phyloP scores from a whole-genome alignment of 2,329 filamentous ascomycete species.

The Microdochium trichocladiopsis region DNA sequence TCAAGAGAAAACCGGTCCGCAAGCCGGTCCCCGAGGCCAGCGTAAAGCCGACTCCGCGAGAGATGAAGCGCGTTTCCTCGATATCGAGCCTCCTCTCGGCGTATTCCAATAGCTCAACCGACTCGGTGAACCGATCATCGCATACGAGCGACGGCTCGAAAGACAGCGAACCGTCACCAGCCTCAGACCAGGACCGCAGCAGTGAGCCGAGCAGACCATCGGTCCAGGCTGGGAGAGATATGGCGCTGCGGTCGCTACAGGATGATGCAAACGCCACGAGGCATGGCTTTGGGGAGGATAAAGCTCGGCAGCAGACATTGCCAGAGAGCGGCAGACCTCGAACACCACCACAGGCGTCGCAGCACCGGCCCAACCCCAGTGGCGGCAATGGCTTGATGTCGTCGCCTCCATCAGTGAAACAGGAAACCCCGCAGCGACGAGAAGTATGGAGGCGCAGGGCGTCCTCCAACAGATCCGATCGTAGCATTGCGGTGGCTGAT shows the following conservation, averaged over 20 bases:
- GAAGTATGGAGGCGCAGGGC: constrained; percentile 15
- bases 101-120: constrained; percentile 41
- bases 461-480: not conserved
- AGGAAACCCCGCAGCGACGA: constrained; percentile 16
- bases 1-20: constrained; percentile 27
- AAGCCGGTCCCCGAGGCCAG: constrained; percentile 5
- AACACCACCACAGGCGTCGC: constrained; percentile 1
- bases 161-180: constrained; percentile 24
- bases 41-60: constrained; percentile 9
- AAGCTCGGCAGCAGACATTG: not conserved
- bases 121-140: constrained; percentile 33
- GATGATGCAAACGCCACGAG: constrained; percentile 11
- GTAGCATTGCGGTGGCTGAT: not conserved
- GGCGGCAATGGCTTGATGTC: not conserved
- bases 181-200: constrained; percentile 15
- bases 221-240: no score
- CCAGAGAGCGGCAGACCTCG: not conserved
- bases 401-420: not conserved
- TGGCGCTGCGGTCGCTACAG: not conserved
- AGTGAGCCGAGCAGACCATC: not conserved
- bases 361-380: constrained; percentile 9
- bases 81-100: constrained; percentile 49
- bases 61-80: constrained; percentile 36
- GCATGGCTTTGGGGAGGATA: not conserved
- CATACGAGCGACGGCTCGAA: constrained; percentile 28